Evolutionary conservation across 352 stramenopile species (phyloP).

Genomic region (Thraustotheca clavata): DNA sequence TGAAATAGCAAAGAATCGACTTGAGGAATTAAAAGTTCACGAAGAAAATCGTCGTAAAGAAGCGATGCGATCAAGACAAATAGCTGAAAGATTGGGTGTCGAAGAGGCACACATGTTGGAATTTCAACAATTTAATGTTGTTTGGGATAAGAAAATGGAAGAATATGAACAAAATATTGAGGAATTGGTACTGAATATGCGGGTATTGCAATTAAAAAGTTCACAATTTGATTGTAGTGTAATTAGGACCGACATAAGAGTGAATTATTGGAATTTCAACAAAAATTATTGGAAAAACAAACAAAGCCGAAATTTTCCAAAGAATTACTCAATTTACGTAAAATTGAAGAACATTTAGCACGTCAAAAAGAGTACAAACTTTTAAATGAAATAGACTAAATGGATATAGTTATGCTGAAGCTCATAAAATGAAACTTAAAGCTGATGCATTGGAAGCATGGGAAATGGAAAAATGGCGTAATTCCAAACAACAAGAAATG

Average conservation of each 20-base stretch:
- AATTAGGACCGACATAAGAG: constrained; percentile 70
- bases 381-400: background rate
- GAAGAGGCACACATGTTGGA: constrained; percentile 98
- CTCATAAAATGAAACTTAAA: constrained; percentile 96
- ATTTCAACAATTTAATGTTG: constrained; percentile 96
- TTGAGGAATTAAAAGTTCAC: constrained; percentile 95
- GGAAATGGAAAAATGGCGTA: constrained; percentile 93
- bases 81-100: constrained; percentile 90
- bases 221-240: background rate
- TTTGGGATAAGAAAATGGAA: constrained; percentile 95
- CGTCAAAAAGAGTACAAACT: constrained; percentile 72
- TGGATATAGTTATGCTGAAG: constrained; percentile 79
- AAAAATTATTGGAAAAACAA: constrained; percentile 87
- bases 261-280: constrained; percentile 90
- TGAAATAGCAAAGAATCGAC: constrained; percentile 93
- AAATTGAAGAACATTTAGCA: constrained; percentile 90
- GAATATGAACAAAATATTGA: constrained; percentile 92
- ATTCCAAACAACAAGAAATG: constrained; percentile 92
- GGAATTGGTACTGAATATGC: constrained; percentile 87
- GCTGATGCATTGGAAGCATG: constrained; percentile 90
- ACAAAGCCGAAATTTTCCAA: constrained; percentile 91
- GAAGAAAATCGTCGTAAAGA: constrained; percentile 93
- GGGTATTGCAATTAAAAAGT: constrained; percentile 25
- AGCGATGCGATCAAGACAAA: constrained; percentile 92
- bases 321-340: constrained; percentile 89